Evolutionary conservation across 257 asterid genomes (phyloP).

Genomic region (Scutellaria baicalensis): DNA sequence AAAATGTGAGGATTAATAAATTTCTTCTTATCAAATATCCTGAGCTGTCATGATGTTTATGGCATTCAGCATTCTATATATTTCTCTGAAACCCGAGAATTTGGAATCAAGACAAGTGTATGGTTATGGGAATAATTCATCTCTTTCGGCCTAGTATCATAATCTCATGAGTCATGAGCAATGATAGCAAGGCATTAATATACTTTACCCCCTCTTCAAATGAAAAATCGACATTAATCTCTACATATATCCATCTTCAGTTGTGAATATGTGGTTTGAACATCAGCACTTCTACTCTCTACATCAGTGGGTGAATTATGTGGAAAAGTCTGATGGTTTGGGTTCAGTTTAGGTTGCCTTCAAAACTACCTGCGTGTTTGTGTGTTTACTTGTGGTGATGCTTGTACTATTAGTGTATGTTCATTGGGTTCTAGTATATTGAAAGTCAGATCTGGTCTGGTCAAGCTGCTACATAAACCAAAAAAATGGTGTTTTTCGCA

Average conservation of each 20-base stretch:
- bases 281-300: not conserved
- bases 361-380: too few relatives aligned
- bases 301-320: not conserved
- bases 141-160: not conserved
- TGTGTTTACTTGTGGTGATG: too few relatives aligned
- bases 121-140: not conserved
- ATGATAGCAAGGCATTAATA: not conserved
- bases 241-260: not conserved
- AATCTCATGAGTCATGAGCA: not conserved
- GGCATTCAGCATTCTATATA: not conserved
- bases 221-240: not conserved
- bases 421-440: not conserved
- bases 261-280: not conserved
- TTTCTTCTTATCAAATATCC: not conserved
- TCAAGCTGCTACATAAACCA: too few relatives aligned
- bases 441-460: too few relatives aligned
- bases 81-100: not conserved
- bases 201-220: not conserved
- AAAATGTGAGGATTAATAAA: not conserved
- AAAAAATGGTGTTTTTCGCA: not conserved
- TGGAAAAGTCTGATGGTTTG: not conserved
- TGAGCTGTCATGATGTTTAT: not conserved
- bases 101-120: not conserved
- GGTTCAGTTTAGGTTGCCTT: not conserved
- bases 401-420: not conserved